These are phyloP conservation scores for Ogataea pini DNA, from an alignment of 805 yeast genomes.

Conservation along the genomic window DNA sequence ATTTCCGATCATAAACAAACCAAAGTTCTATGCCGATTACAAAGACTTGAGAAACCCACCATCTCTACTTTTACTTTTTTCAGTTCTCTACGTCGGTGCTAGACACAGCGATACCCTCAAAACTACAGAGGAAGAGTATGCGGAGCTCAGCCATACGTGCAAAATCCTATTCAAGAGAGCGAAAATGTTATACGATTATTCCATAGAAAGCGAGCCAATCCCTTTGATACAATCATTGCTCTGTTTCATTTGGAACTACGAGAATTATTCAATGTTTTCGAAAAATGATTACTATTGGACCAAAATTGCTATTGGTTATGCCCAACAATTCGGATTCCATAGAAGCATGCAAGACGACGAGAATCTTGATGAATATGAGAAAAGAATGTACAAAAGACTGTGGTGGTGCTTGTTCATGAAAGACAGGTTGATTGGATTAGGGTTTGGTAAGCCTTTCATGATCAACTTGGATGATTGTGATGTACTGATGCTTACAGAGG, in stretches of 20 bases:
- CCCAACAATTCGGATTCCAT: constrained; percentile 77
- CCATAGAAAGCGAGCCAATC: constrained; percentile 67
- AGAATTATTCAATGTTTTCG: constrained; percentile 34
- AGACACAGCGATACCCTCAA: constrained; percentile 57
- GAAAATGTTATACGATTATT: constrained; percentile 67
- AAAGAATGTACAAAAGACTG: constrained; percentile 26
- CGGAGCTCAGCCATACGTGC: constrained; percentile 44
- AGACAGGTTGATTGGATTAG: constrained; percentile 68
- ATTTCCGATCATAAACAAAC: constrained; percentile 69
- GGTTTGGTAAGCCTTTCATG: constrained; percentile 70
- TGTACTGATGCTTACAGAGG: constrained; percentile 67
- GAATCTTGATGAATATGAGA: constrained; percentile 23
- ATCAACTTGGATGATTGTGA: constrained; percentile 75
- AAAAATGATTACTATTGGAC: constrained; percentile 77
- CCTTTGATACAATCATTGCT: constrained; percentile 59
- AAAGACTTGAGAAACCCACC: constrained; percentile 61
- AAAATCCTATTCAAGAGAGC: constrained; percentile 41
- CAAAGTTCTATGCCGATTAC: constrained; percentile 59
- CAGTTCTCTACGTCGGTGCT: constrained; percentile 68
- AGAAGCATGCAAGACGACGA: constrained; percentile 37
- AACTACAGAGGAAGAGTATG: constrained; percentile 48
- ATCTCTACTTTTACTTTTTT: constrained; percentile 58
- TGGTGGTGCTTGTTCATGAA: constrained; percentile 80
- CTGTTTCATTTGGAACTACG: constrained; percentile 28
- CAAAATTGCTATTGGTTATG: constrained; percentile 65